Percentiles rank a stretch among this genome's conserved stretches.
Conservation (phyloP, 805 yeast genomes). For the Teunomyces pallodes region DNA sequence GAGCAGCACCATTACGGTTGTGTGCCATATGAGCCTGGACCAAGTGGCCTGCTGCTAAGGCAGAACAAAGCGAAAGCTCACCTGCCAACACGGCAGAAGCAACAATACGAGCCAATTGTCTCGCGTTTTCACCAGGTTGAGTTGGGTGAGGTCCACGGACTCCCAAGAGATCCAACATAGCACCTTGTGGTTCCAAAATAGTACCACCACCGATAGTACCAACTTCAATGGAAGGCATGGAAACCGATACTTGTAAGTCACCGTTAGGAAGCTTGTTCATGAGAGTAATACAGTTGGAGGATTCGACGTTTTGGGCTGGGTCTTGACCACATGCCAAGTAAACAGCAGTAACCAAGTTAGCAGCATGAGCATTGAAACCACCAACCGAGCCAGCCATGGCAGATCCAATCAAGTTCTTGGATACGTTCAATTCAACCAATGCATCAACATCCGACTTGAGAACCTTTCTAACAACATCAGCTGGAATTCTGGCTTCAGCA, state of each 20-base stretch:
- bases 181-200: conserved; percentile 92
- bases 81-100: conserved; percentile 96
- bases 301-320: conserved; percentile 99
- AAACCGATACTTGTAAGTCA: conserved; percentile 86
- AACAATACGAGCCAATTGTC: conserved; percentile 86
- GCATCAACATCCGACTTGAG: conserved; percentile 92
- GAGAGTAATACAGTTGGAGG: conserved; percentile 94
- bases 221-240: conserved; percentile 98
- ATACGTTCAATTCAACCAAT: conserved; percentile 81
- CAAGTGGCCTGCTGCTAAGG: conserved; percentile 97
- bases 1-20: conserved; percentile 65
- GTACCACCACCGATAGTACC: conserved; percentile 99
- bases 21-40: conserved; percentile 97
- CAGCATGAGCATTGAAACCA: conserved; percentile 98
- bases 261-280: conserved; percentile 78
- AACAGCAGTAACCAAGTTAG: conserved; percentile 92
- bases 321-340: conserved; percentile 97
- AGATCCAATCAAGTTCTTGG: conserved; percentile 90
- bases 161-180: conserved; percentile 92
- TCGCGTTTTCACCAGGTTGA: conserved; percentile 90
- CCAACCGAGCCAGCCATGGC: conserved; percentile 99
- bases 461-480: conserved; percentile 72
- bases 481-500: conserved; percentile 91
- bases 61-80: conserved; percentile 90
- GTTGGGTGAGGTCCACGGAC: conserved; percentile 95